phyloP scores from a whole-genome alignment of 345 rosid species.

The Nephelium lappaceum region DNA sequence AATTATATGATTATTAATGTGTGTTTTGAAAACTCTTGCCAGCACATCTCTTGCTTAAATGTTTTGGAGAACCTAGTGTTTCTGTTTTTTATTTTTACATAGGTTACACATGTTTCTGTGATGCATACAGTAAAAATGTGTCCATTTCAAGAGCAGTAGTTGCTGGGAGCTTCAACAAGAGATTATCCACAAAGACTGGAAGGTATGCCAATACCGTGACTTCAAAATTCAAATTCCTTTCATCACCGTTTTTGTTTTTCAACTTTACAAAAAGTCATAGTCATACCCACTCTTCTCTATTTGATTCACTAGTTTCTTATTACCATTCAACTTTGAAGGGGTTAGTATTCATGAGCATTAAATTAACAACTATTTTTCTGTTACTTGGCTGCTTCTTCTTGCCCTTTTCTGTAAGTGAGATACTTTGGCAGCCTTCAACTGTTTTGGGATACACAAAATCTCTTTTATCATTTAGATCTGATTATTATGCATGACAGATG shows the following conservation, averaged over 20 bases:
- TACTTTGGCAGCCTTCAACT: background rate
- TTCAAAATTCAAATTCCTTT: background rate
- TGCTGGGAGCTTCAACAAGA: constrained; percentile 25
- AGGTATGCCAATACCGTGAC: constrained; percentile 11
- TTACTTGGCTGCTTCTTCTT: background rate
- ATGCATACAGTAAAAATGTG: constrained; percentile 2
- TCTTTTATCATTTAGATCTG: background rate
- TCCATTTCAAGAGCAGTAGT: constrained; percentile 20
- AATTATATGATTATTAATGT: too few relatives aligned
- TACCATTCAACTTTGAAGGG: too few relatives aligned
- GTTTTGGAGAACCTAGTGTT: too few relatives aligned
- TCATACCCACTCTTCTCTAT: background rate
- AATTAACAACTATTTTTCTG: background rate
- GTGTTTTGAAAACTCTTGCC: too few relatives aligned
- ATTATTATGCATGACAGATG: background rate
- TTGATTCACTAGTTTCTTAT: too few relatives aligned
- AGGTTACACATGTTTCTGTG: background rate
- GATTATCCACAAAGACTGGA: constrained; percentile 27
- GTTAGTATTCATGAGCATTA: too few relatives aligned
- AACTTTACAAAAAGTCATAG: background rate
- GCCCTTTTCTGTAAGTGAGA: background rate
- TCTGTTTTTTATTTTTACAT: too few relatives aligned
- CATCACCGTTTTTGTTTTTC: background rate
- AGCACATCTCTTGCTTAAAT: too few relatives aligned
- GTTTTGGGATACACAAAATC: background rate